Evolutionary conservation across 345 rosid genomes (phyloP), one percentile per base, ranked within the genome.

Genomic region (Eucalyptus pauciflora): DNA sequence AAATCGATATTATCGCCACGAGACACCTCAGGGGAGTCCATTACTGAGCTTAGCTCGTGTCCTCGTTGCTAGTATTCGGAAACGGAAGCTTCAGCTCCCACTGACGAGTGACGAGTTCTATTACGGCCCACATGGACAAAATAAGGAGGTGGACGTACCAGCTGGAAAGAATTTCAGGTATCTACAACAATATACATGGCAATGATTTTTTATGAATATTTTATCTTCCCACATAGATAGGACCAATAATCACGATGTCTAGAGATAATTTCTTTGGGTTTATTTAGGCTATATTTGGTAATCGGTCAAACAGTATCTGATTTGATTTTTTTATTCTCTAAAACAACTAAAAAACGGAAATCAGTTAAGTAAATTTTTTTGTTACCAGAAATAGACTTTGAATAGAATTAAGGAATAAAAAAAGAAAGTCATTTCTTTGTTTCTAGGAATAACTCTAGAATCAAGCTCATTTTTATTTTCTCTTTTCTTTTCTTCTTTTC

Each of bases 21-120:
- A 69, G 22, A 89, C 88, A n/a, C 91, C 87, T n/a, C 85, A 89
- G 64, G 91, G 85, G 31, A 90, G 91, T 89, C 92, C 92, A 3
- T 25, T 89, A 20, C 17, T 56, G 33, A 14, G 88, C 48, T 86
- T 91, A 6, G 90, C 90, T 67, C 89, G 88, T 50, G 92, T 89
- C 17, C 49, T 88, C 11, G 87, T 91, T 50, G 90, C 91, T 48
- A 58, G 89, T 50, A 13, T 88, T n/a, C n/a, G 88, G 54, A 90
- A 91, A 80, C 56, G 80, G 87, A 87, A 88, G 50, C 29, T 56
- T 4, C 48, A 25, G n/a, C 85, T 87, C 52, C 48, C 88, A 7
- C 54, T 13, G 43, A 87, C 29, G 13, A 48, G 29, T 76, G 71
- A 86, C 31, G 90, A 87, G 60, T 87, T 85, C 58, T 90, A 91